Evolutionary conservation across 352 stramenopile species (phyloP).

Genomic region (Elongisporangium prolatum): DNA sequence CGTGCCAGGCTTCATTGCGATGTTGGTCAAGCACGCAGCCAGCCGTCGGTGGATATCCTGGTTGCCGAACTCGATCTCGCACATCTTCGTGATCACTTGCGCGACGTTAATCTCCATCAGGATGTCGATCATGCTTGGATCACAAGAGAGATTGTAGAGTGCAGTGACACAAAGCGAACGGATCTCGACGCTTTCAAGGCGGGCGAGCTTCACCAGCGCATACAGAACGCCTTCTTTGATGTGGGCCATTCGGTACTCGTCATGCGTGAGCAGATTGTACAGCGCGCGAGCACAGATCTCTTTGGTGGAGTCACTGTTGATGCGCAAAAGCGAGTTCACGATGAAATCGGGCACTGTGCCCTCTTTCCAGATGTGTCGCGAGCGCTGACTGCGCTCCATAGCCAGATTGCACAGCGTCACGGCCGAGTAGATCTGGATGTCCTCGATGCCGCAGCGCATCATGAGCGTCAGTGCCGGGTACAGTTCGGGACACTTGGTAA

Average conservation of each 20-base stretch:
- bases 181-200: slow-evolving; percentile 80
- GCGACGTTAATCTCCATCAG: slow-evolving; percentile 84
- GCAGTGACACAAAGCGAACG: slow-evolving; percentile 71
- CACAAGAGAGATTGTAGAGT: slow-evolving; percentile 83
- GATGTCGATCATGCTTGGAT: slow-evolving; percentile 58
- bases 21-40: slow-evolving; percentile 72
- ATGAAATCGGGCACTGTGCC: slow-evolving; percentile 86
- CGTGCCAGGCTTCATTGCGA: slow-evolving; percentile 44
- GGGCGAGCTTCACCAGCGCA: slow-evolving; percentile 81
- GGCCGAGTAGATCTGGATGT: slow-evolving; percentile 89
- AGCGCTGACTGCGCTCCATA: slow-evolving; percentile 54
- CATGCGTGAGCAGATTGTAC: slow-evolving; percentile 84
- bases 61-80: slow-evolving; percentile 81
- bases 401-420: slow-evolving; percentile 83
- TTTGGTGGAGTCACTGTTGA: slow-evolving; percentile 88
- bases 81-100: slow-evolving; percentile 83
- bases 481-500: slow-evolving; percentile 66
- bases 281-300: slow-evolving; percentile 81
- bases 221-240: slow-evolving; percentile 87
- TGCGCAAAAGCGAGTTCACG: slow-evolving; percentile 83
- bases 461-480: slow-evolving; percentile 79
- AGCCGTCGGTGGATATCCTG: slow-evolving; percentile 72
- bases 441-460: slow-evolving; percentile 85
- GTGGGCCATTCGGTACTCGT: slow-evolving; percentile 71
- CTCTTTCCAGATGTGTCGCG: slow-evolving; percentile 80